Conservation (phyloP, 2,329 filamentous ascomycete genomes). For the Lasiodiplodia theobromae region DNA sequence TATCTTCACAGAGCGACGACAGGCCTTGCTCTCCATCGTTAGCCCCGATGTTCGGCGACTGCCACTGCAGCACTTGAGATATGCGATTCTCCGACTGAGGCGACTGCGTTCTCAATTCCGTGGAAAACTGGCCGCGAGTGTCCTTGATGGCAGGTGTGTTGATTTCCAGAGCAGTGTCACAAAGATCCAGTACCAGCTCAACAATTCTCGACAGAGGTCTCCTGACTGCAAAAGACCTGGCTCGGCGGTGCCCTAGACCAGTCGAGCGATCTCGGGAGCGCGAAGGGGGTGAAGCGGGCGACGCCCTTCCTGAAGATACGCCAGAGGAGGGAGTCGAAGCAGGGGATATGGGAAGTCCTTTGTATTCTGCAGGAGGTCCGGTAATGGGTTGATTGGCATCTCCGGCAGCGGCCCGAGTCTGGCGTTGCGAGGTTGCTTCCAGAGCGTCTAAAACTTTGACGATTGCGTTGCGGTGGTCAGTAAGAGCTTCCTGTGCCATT, state of each 20-base stretch:
- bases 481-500: slow-evolving; percentile 88
- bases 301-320: slow-evolving; percentile 73
- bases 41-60: slow-evolving; percentile 85
- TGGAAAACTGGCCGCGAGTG: slow-evolving; percentile 67
- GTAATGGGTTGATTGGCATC: slow-evolving; percentile 34
- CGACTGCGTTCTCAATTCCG: slow-evolving; percentile 89
- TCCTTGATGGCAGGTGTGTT: slow-evolving; percentile 95
- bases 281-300: slow-evolving; percentile 69
- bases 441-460: slow-evolving; percentile 94
- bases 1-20: slow-evolving; percentile 86
- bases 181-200: slow-evolving; percentile 91
- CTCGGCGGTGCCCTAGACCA: slow-evolving; percentile 79
- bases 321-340: slow-evolving; percentile 71
- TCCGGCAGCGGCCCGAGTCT: slow-evolving; percentile 28
- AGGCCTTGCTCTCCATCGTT: slow-evolving; percentile 93
- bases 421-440: slow-evolving; percentile 69
- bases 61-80: slow-evolving; percentile 94
- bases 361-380: slow-evolving; percentile 76
- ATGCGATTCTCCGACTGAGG: slow-evolving; percentile 96
- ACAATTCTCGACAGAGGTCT: slow-evolving; percentile 91
- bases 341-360: slow-evolving; percentile 83
- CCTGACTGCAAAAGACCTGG: slow-evolving; percentile 88
- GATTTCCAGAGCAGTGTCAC: slow-evolving; percentile 94
- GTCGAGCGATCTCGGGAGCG: slow-evolving; percentile 73
- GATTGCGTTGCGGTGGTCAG: slow-evolving; percentile 91